Evolutionary conservation across 345 rosid genomes (phyloP), one percentile per base, ranked within the genome.

Genomic region (Salix brachista): DNA sequence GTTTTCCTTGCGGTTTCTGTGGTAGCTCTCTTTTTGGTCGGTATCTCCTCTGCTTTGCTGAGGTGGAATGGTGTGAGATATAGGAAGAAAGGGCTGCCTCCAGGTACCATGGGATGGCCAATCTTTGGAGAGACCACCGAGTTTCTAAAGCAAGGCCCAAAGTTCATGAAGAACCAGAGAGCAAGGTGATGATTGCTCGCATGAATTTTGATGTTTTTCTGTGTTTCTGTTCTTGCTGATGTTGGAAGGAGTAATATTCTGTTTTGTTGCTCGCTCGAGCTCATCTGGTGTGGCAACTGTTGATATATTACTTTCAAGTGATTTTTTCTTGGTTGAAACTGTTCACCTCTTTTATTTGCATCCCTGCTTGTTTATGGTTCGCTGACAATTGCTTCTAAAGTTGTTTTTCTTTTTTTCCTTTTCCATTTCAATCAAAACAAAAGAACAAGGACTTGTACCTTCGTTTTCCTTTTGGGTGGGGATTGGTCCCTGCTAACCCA

Each of bases 31-130:
- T 64, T 83, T 42, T 48, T 83, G 58, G 78, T 90, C 70, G 79
- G 84, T 23, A 28, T 86, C 69, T 89, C 88, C 83, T 85, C 89
- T 66, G 94, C 85, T 77, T 71, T 92, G 80, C 77, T 91, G 73
- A 88, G 84, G 82, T 89, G 96, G 97, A 90, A 91, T 82, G 89
- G 90, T 81, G 71, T 90, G 77, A 85, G 84, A 32, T 92, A 86
- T 82, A 79, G 79, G 67, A 88, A 83, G 79, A 87, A 87, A 71
- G 86, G 89, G 9, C 80, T 94, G 85, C 98, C 98, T 50, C 93
- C 91, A 2, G 98, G 98, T 28, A 88, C 91, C n/a, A 90, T 92
- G 98, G 98, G 98, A 1, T 94, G 96, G 97, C 98, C 97, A 14
- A 58, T 92, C 77, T 86, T 90, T 72, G 98, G 97, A 4, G 92